Base-by-base conservation (phyloP, 1,284 basidiomycete species). In the Takashimella tepidaria region DNA sequence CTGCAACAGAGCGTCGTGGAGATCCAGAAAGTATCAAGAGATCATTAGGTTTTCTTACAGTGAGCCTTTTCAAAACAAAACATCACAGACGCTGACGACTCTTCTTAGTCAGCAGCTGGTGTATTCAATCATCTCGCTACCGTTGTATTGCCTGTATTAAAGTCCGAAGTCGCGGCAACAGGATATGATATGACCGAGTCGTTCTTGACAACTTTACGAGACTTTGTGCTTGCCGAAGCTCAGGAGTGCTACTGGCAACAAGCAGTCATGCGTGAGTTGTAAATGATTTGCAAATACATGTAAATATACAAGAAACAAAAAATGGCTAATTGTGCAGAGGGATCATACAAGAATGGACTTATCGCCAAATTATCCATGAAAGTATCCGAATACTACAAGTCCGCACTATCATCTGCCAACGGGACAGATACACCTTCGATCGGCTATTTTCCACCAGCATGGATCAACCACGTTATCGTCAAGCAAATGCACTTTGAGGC, bases 241-340 rank as follows among this genome's bases (percentile, higher is more conserved):
- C 93, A 98, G 67, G 95, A 98, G 77, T 96, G 92, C 67, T 89
- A 86, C 51, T 98, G 95, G 93, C 92, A 96, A 70, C 84, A 88
- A 62, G 93, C 92, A 5, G 86, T 88, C 59, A 76, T 90, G 58
- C 88, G 91, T 89, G 68, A 67, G 73, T 66, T 21, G 5, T 21
- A 5, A 13, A 5, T 20, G 27, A 5, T 20, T 4, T 13, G 19
- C 4, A 45, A 8, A 26, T 45, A 27, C 16, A 50, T 49, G 59
- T 61, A 47, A 60, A n/a, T n/a, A n/a, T n/a, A n/a, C n/a, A n/a
- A n/a, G n/a, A n/a, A n/a, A n/a, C n/a, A n/a, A n/a, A n/a, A n/a
- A n/a, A n/a, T n/a, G n/a, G n/a, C n/a, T n/a, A n/a, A n/a, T n/a
- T 51, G 47, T 52, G 41, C 54, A 67, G 68, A 90, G 86, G 84